These are phyloP conservation scores for Dentipellis fragilis DNA, from an alignment of 768 basidiomycete species.

Conservation along the genomic window DNA sequence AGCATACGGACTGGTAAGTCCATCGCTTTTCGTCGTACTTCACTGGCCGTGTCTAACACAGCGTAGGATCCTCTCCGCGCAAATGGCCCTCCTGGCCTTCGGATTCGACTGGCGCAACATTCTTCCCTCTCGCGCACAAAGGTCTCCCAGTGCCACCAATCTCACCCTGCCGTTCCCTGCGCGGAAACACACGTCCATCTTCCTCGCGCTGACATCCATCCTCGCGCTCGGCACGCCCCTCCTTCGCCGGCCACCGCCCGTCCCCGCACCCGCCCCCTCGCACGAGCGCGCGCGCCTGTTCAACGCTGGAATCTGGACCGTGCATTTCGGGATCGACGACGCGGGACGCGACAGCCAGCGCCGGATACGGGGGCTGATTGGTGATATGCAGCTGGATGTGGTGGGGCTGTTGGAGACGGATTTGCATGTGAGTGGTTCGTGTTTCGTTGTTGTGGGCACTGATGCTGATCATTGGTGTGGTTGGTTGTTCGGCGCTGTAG, in stretches of 20 bases:
- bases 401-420: slow-evolving; percentile 84
- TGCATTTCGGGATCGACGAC: slow-evolving; percentile 82
- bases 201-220: slow-evolving; percentile 12
- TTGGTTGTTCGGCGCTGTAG: no score
- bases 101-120: slow-evolving; percentile 33
- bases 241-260: slow-evolving; percentile 1
- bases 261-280: slow-evolving; percentile 28
- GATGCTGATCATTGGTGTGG: neutral
- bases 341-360: slow-evolving; percentile 65
- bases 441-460: neutral
- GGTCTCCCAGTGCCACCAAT: neutral
- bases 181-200: slow-evolving; percentile 4
- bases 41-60: neutral
- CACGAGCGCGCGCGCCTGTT: slow-evolving; percentile 59
- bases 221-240: slow-evolving; percentile 14
- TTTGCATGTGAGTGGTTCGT: slow-evolving; percentile 46
- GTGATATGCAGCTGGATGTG: slow-evolving; percentile 80
- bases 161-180: slow-evolving; percentile 4
- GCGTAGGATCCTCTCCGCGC: slow-evolving; percentile 43
- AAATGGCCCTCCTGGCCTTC: slow-evolving; percentile 39
- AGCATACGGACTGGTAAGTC: slow-evolving; percentile 65
- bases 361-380: slow-evolving; percentile 49
- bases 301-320: slow-evolving; percentile 82
- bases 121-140: neutral
- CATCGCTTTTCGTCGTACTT: neutral